Base-by-base conservation (phyloP, 768 basidiomycete genomes). In the Amanita jacksonii region DNA sequence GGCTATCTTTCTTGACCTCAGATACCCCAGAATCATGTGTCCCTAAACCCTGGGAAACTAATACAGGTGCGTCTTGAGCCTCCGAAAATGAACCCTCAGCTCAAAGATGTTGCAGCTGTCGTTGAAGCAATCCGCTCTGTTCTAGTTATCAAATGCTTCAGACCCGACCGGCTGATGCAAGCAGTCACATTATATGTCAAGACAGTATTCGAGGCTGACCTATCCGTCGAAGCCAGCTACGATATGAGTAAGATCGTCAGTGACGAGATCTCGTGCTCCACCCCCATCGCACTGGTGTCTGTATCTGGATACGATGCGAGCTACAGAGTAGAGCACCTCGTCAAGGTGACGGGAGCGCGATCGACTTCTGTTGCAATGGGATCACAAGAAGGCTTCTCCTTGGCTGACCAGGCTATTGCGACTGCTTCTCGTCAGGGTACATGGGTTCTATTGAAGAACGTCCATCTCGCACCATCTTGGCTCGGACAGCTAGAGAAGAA, bases 291-390 rank as follows among this genome's bases (percentile, higher is more conserved):
- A 3, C 68, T 99, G 38, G 78, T 92, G 23, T 97, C 94, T 5
- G 91, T 99, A 3, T 80, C 89, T 2, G 96, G 96, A 12, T 94
- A 96, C 56, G 96, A 99, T 58, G 96, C 96, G n/a, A 94, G 92
- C 61, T 98, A 93, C 61, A 79, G 87, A 38, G 88, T 96, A 30
- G 92, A 96, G 54, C 82, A 81, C 52, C 74, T 94, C 33, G 79
- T 92, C 51, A 79, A 83, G 57, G 80, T 79, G 41, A 79, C 79
- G 8, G 79, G 81, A 12, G 72, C 77, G 22, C 78, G 84, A 19
- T 92, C 90, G 45, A 71, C 83, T 1, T 88, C 90, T 2, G 89
- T 99, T 18, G 96, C 96, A 10, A 96, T 99, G 92, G 96, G 96
- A 18, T 96, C 94, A 1, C 85, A 92, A 51, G 96, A 99, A 70